Base-by-base conservation (phyloP, 2,329 filamentous ascomycete species). In the Emericellopsis atlantica region DNA sequence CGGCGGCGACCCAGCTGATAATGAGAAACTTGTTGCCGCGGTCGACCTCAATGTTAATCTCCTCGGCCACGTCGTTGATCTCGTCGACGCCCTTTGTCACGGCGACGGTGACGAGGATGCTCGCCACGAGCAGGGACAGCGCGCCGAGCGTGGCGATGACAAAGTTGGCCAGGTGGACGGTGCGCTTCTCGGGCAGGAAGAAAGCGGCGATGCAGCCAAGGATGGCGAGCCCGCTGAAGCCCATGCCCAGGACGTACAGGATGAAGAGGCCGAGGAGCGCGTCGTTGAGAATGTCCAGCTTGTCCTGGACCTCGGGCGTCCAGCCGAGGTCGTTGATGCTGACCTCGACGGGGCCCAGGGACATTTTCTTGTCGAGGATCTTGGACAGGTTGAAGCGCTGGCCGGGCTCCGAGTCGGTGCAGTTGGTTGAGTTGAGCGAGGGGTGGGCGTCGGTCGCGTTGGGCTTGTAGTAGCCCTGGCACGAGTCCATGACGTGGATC, bases 201-300 rank as follows among this genome's bases (percentile, higher is more conserved):
- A 63, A 51, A 43, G 69, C 45, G 33, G 60, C 58, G 8, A 62
- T 40, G 38, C 55, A 60, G 12, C 53, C 49, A 2, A 74, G 50
- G 50, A 72, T 62, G 26, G 61, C 58, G 3, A 70, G 52, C 10
- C 64, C 67, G 3, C 64, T 55, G 47, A 66, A 58, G 15, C 53
- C 60, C 37, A 61, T 54, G 41, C 57, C 62, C 2, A 74, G 45
- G 33, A 67, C 61, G 52, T 68, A 74, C 42, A 76, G 53, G 39
- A 70, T 54, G 51, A 70, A 69, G 37, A 71, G 54, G 22, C 59
- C 63, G n/a, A 67, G 53, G 5, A 74, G 59, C n/a, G 64, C 57
- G 14, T 53, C 51, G 50, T 74, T 72, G 51, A 75, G 56, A n/a
- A 60, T 54, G 54, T 70, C 58, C 47, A 76, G 51, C n/a, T 63